A percentile compares a stretch with the other conserved stretches of the same genome.
These are phyloP conservation scores for Cucurbita ficifolia DNA, from an alignment of 306 rosid species.

Conservation along the genomic window DNA sequence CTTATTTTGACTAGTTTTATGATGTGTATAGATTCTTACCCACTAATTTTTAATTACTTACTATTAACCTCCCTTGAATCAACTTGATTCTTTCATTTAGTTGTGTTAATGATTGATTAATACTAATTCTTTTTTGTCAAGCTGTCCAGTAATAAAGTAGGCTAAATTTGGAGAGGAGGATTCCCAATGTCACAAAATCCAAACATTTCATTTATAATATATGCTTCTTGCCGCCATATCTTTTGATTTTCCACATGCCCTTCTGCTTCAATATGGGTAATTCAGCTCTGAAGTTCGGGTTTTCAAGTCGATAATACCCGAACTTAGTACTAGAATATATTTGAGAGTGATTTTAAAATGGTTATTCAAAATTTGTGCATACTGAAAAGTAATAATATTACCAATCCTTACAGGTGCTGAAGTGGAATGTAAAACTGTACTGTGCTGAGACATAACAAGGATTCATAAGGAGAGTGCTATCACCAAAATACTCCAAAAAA, in stretches of 20 bases:
- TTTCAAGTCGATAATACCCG: background rate
- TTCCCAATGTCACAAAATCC: conserved; percentile 6
- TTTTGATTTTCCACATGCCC: background rate
- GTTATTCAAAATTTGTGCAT: too few relatives aligned
- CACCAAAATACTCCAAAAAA: background rate
- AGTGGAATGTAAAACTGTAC: background rate
- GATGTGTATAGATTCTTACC: background rate
- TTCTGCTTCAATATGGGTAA: background rate
- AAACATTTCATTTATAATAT: background rate
- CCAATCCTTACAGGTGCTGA: background rate
- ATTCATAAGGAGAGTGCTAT: background rate
- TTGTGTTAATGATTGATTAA: background rate
- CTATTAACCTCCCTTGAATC: background rate
- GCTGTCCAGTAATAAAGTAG: background rate
- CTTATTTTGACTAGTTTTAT: background rate
- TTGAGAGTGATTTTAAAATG: too few relatives aligned
- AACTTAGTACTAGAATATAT: too few relatives aligned
- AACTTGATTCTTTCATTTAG: background rate
- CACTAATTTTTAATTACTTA: background rate
- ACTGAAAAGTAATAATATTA: background rate
- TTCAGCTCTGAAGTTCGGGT: background rate
- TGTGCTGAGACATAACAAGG: background rate
- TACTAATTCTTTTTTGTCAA: too few relatives aligned
- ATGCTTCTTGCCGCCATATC: background rate
- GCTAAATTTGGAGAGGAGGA: background rate